Evolutionary conservation across 768 basidiomycete species (phyloP).

Genomic region (Hirschioporus abietinus): DNA sequence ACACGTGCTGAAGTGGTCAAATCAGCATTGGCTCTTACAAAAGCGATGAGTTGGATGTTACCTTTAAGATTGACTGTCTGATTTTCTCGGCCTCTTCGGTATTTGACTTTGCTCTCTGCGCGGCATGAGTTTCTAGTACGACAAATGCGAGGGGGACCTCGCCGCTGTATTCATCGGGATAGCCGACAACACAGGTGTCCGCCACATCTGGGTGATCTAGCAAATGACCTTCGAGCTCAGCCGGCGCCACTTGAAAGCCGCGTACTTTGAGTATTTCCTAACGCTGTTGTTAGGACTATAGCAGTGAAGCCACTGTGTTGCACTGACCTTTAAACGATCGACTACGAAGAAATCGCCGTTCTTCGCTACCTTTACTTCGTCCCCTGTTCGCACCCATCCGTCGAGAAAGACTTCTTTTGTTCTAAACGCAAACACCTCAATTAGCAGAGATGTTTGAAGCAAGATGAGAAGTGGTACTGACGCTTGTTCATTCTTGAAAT

Average conservation of each 20-base stretch:
- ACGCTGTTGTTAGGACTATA: not conserved
- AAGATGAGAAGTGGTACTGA: slow-evolving; percentile 27
- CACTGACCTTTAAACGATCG: slow-evolving; percentile 54
- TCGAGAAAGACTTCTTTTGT: slow-evolving; percentile 65
- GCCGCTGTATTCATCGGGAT: slow-evolving; percentile 66
- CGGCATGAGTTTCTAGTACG: slow-evolving; percentile 39
- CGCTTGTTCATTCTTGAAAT: slow-evolving; percentile 58
- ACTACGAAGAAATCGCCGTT: slow-evolving; percentile 55
- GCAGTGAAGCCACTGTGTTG: not conserved
- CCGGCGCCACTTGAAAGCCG: slow-evolving; percentile 73
- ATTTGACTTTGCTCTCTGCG: slow-evolving; percentile 30
- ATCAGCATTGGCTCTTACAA: slow-evolving; percentile 13
- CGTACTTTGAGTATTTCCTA: slow-evolving; percentile 65
- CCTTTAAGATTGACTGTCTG: slow-evolving; percentile 51
- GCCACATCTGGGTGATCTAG: slow-evolving; percentile 54
- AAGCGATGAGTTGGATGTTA: slow-evolving; percentile 20
- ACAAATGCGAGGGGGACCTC: slow-evolving; percentile 70
- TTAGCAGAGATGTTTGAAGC: not conserved
- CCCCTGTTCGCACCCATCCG: slow-evolving; percentile 72
- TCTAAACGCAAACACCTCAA: slow-evolving; percentile 26
- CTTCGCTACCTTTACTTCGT: slow-evolving; percentile 51
- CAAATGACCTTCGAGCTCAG: slow-evolving; percentile 66
- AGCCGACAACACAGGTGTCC: slow-evolving; percentile 58
- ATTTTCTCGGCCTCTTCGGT: slow-evolving; percentile 31
- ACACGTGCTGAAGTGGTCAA: slow-evolving; percentile 38